Base-by-base conservation (phyloP, 495 filamentous ascomycete species). In the Cenococcum geophilum region DNA sequence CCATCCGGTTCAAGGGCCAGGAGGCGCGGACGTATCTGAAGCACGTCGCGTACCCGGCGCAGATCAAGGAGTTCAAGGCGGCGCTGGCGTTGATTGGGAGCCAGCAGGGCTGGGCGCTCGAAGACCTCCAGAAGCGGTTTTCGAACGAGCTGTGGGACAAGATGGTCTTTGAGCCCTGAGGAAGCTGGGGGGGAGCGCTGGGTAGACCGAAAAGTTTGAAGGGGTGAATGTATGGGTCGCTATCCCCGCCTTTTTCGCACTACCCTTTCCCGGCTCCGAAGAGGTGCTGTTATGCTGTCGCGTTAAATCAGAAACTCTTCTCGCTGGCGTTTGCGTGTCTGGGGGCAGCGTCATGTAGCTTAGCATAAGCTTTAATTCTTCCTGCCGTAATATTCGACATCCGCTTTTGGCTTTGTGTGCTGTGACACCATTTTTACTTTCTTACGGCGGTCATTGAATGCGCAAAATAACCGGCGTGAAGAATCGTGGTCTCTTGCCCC, bases 61-160 rank as follows among this genome's bases (percentile, higher is more conserved):
- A 73, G 43, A 80, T 80, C 49, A 65, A 68, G 3, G 63, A 76
- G 53, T 82, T 81, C 53, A 74, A 66, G 27, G 54, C 22, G 6
- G 65, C 66, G 12, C 53, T 81, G 59, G 60, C 52, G 21, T 61
- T 68, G 14, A 83, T 82, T 68, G 78, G 80, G 9, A 61, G 61
- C 48, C 34, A 53, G 23, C 78, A 82, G 21, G 78, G 77, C 5
- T 82, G 78, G 79, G 70, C 64, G 9, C 45, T 82, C 55, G 55
- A 72, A 11, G 76, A 82, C 56, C 22, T 79, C 37, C 58, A 74
- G 59, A 37, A 57, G 14, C 66, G 76, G 23, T 78, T 80, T 59
- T 78, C 76, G 8, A 75, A 77, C 45, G 55, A 76, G 34, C 48
- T 79, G 18, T 71, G 73, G 66, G 75, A 82, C 63, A 59, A 73